Percentiles rank a stretch among this genome's conserved stretches.
These are phyloP conservation scores for Sicyos baderoa DNA, from an alignment of 306 rosid species.

Conservation along the genomic window DNA sequence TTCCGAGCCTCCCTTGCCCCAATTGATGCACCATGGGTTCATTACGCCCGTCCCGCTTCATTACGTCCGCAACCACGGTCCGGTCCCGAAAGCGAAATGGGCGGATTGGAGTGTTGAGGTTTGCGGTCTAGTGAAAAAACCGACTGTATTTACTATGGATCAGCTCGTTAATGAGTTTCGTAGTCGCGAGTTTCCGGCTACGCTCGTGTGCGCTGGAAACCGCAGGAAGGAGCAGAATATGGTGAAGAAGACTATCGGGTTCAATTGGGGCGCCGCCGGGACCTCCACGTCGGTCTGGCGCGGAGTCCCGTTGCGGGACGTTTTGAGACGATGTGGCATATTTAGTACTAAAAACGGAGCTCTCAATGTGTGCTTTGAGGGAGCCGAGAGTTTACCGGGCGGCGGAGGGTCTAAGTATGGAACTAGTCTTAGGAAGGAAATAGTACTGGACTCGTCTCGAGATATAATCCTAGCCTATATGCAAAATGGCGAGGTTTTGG, in stretches of 20 bases:
- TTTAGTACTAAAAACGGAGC: slow-evolving; percentile 35
- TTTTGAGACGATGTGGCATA: slow-evolving; percentile 55
- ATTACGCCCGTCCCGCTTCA: slow-evolving; percentile 74
- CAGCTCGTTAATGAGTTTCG: slow-evolving; percentile 44
- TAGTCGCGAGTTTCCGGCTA: slow-evolving; percentile 44
- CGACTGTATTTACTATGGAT: slow-evolving; percentile 46
- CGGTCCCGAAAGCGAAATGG: slow-evolving; percentile 55
- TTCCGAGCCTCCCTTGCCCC: slow-evolving; percentile 34
- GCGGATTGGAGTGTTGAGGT: slow-evolving; percentile 60
- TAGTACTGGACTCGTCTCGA: slow-evolving; percentile 60
- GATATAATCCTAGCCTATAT: slow-evolving; percentile 70
- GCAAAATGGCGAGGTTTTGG: slow-evolving; percentile 61
- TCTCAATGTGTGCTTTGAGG: slow-evolving; percentile 72
- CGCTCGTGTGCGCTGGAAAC: slow-evolving; percentile 70
- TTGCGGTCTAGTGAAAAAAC: slow-evolving; percentile 53
- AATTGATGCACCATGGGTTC: slow-evolving; percentile 72
- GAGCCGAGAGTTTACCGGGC: slow-evolving; percentile 69
- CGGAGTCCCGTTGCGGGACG: slow-evolving; percentile 40
- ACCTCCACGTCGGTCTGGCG: slow-evolving; percentile 65
- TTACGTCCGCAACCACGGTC: slow-evolving; percentile 75
- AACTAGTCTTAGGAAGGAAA: slow-evolving; percentile 47
- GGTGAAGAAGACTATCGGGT: slow-evolving; percentile 64
- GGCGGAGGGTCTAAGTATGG: slow-evolving; percentile 89
- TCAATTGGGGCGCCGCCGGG: slow-evolving; percentile 74
- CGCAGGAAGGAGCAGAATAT: slow-evolving; percentile 73